Evolutionary conservation across 306 rosid genomes (phyloP).

Genomic region (Castanospermum australe): DNA sequence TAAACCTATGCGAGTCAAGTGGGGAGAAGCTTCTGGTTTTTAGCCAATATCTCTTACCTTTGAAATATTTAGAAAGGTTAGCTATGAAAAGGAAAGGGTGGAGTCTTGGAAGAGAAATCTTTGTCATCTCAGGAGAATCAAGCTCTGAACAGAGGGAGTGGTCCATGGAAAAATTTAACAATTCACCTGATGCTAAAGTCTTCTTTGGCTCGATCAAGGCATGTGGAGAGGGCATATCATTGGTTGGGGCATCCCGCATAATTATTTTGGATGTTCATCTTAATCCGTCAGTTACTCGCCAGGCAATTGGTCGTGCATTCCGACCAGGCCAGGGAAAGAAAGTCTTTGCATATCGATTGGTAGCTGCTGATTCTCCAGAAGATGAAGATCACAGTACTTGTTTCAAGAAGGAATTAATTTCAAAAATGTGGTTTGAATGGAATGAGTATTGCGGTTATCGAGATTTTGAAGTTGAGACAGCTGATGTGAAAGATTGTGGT

Average conservation of each 20-base stretch:
- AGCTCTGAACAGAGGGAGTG: constrained; percentile 66
- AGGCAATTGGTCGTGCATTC: constrained; percentile 96
- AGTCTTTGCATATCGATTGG: constrained; percentile 70
- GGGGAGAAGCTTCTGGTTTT: constrained; percentile 90
- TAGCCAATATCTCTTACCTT: constrained; percentile 85
- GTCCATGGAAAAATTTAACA: constrained; percentile 84
- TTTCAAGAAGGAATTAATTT: constrained; percentile 74
- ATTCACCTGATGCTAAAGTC: constrained; percentile 67
- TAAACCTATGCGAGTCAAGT: constrained; percentile 61
- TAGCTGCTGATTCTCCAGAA: constrained; percentile 82
- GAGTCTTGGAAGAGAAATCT: constrained; percentile 72
- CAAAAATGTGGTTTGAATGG: constrained; percentile 99
- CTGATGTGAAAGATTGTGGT: constrained; percentile 55
- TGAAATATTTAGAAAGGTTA: constrained; percentile 84
- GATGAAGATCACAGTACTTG: constrained; percentile 75
- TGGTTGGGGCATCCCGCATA: constrained; percentile 93
- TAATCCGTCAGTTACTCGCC: constrained; percentile 94
- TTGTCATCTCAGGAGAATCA: constrained; percentile 85
- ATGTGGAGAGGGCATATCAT: constrained; percentile 95
- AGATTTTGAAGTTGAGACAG: constrained; percentile 55
- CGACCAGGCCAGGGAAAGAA: constrained; percentile 87
- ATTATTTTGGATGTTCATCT: constrained; percentile 81
- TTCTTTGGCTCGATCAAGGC: constrained; percentile 98
- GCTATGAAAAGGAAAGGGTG: constrained; percentile 61
- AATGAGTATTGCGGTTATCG: constrained; percentile 68